phyloP scores from a whole-genome alignment of 495 filamentous ascomycete genomes.

The Tuber melanosporum region DNA sequence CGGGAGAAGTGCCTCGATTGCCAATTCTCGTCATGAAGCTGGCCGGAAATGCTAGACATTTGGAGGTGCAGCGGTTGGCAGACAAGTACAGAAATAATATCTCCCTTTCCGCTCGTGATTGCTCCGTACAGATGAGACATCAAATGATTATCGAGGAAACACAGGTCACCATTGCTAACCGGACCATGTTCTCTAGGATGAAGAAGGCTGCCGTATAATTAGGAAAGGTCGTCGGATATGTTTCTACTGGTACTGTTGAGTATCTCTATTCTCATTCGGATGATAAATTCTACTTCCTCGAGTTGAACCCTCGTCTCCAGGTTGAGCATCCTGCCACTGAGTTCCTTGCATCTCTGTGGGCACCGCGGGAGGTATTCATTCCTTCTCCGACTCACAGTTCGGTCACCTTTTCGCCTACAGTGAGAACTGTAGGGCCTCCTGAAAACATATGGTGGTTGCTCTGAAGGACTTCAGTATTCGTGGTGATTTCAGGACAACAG shows the following conservation, averaged over 20 bases:
- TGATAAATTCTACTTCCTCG: slow-evolving; percentile 98
- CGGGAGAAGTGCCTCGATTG: slow-evolving; percentile 95
- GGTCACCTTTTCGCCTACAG: slow-evolving; percentile 99
- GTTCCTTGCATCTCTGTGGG: slow-evolving; percentile 99
- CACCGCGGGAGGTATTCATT: slow-evolving; percentile 93
- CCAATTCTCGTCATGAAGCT: slow-evolving; percentile 99
- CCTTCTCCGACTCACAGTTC: slow-evolving; percentile 96
- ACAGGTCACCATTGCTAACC: slow-evolving; percentile 89
- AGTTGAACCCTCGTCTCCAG: slow-evolving; percentile 95
- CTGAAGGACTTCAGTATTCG: slow-evolving; percentile 98
- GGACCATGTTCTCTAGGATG: slow-evolving; percentile 84
- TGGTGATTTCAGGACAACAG: slow-evolving; percentile 96
- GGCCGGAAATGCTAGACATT: slow-evolving; percentile 87
- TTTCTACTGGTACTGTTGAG: slow-evolving; percentile 96
- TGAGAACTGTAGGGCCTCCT: slow-evolving; percentile 87
- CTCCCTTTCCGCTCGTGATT: slow-evolving; percentile 95
- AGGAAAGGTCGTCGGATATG: slow-evolving; percentile 89
- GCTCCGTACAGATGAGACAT: slow-evolving; percentile 95
- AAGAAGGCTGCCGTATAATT: slow-evolving; percentile 92
- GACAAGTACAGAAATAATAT: slow-evolving; percentile 99
- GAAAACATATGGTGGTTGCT: slow-evolving; percentile 99
- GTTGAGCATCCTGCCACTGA: slow-evolving; percentile 99
- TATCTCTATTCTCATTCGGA: slow-evolving; percentile 97
- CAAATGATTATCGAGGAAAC: slow-evolving; percentile 99
- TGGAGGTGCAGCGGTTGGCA: slow-evolving; percentile 93